Evolutionary conservation across 2,329 filamentous ascomycete genomes (phyloP).

Genomic region (Neonectria neomacrospora): DNA sequence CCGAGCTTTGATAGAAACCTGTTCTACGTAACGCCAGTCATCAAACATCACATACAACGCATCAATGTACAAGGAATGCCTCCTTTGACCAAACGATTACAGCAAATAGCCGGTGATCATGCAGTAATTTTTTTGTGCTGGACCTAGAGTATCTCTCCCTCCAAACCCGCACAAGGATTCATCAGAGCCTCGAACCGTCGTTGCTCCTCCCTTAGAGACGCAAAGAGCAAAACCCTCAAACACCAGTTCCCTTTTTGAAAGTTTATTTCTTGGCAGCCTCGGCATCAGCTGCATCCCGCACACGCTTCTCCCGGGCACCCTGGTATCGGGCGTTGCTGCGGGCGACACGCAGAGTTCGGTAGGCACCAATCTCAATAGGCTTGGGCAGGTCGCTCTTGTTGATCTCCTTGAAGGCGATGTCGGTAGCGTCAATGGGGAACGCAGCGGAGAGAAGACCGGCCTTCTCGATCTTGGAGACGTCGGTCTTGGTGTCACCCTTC

Average conservation of each 20-base stretch:
- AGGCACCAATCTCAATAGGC: constrained; percentile 83
- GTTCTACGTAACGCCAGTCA: not conserved
- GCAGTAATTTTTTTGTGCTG: constrained; percentile 56
- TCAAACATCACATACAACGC: constrained; percentile 24
- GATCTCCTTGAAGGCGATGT: constrained; percentile 76
- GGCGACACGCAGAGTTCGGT: constrained; percentile 83
- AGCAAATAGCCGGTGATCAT: constrained; percentile 53
- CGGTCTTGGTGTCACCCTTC: constrained; percentile 91
- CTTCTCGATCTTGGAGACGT: constrained; percentile 73
- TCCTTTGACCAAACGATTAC: constrained; percentile 48
- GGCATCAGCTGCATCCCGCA: constrained; percentile 86
- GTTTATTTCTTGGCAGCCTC: constrained; percentile 87
- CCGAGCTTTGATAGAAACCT: not conserved
- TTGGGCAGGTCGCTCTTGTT: constrained; percentile 84
- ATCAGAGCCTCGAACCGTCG: constrained; percentile 52
- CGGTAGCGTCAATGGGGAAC: constrained; percentile 79
- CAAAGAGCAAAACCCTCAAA: constrained; percentile 57
- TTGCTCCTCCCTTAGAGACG: constrained; percentile 53
- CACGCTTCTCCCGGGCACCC: constrained; percentile 93
- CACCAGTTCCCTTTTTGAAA: constrained; percentile 54
- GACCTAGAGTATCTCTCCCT: constrained; percentile 54
- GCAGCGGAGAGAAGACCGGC: constrained; percentile 58
- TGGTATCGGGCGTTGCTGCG: constrained; percentile 84
- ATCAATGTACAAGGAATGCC: constrained; percentile 39
- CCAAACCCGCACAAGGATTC: constrained; percentile 50